Percentiles rank a stretch among this genome's conserved stretches.
Conservation (phyloP, 2,329 filamentous ascomycete genomes). For the Macrophomina pseudophaseolina region DNA sequence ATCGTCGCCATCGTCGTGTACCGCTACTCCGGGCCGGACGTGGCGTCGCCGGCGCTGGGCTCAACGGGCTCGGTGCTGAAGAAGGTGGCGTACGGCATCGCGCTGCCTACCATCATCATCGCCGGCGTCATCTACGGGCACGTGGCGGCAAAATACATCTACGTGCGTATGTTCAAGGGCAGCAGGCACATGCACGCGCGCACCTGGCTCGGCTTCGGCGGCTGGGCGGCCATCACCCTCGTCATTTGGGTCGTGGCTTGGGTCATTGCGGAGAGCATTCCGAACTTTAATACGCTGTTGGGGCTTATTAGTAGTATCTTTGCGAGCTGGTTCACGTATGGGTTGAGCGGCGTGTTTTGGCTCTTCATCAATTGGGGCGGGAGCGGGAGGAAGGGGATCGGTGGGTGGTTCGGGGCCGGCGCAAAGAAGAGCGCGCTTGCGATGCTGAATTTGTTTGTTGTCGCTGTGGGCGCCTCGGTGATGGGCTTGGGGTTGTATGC, state of each 20-base stretch:
- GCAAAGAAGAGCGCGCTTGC: constrained; percentile 14
- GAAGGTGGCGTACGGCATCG: constrained; percentile 71
- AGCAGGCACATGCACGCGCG: constrained; percentile 61
- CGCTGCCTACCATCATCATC: constrained; percentile 72
- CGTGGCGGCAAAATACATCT: constrained; percentile 70
- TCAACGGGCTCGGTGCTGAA: constrained; percentile 62
- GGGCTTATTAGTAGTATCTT: constrained; percentile 67
- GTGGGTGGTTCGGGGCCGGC: background rate
- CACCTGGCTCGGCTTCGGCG: constrained; percentile 48
- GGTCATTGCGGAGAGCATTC: constrained; percentile 73
- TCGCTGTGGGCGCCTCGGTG: constrained; percentile 2
- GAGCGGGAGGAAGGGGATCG: background rate
- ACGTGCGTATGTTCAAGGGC: constrained; percentile 65
- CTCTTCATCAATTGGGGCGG: constrained; percentile 48
- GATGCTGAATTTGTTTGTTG: constrained; percentile 3
- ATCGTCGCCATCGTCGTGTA: constrained; percentile 72
- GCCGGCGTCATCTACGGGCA: constrained; percentile 74
- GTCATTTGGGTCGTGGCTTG: constrained; percentile 67
- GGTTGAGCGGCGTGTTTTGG: constrained; percentile 48
- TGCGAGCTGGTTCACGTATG: constrained; percentile 69
- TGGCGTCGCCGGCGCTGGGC: constrained; percentile 70
- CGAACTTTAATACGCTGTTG: constrained; percentile 71
- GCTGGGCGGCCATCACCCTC: constrained; percentile 64
- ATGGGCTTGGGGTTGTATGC: constrained; percentile 34
- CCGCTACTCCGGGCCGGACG: constrained; percentile 65